Percentiles rank a stretch among this genome's conserved stretches.
phyloP scores from a whole-genome alignment of 225 moss, liverwort and hornwort genomes.

The Bryum argenteum region DNA sequence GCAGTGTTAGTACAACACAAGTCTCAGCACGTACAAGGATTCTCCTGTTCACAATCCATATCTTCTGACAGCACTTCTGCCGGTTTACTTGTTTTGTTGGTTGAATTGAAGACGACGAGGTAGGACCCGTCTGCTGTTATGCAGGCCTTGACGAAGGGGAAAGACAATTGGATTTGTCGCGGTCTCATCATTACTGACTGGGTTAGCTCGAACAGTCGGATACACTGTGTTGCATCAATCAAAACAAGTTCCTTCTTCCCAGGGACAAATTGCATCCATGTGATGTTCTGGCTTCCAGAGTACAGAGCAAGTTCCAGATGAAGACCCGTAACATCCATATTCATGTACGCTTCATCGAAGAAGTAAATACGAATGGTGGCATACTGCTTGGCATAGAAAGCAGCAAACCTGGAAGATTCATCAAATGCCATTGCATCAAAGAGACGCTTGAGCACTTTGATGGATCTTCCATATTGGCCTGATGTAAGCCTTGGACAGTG shows the following conservation, averaged over 20 bases:
- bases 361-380: constrained; percentile 26
- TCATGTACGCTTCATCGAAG: constrained; percentile 44
- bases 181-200: constrained; percentile 46
- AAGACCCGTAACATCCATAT: constrained; percentile 42
- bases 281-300: constrained; percentile 1
- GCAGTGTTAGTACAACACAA: too few species aligned
- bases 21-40: too few species aligned
- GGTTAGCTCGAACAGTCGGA: constrained; percentile 46
- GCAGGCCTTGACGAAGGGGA: constrained; percentile 34
- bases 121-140: constrained; percentile 56
- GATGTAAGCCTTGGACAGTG: not conserved
- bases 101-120: constrained; percentile 34
- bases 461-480: not conserved
- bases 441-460: not conserved
- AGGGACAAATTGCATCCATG: constrained; percentile 63
- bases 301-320: not conserved
- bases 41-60: too few species aligned
- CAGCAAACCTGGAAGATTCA: constrained; percentile 43
- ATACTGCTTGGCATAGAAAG: constrained; percentile 34
- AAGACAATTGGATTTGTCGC: constrained; percentile 33
- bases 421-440: constrained; percentile 42
- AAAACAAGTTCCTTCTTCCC: constrained; percentile 54
- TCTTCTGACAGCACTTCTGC: too few species aligned
- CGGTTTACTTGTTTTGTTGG: too few species aligned
- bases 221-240: constrained; percentile 38